phyloP scores from a whole-genome alignment of 768 basidiomycete genomes.

The Hydnomerulius pinastri region DNA sequence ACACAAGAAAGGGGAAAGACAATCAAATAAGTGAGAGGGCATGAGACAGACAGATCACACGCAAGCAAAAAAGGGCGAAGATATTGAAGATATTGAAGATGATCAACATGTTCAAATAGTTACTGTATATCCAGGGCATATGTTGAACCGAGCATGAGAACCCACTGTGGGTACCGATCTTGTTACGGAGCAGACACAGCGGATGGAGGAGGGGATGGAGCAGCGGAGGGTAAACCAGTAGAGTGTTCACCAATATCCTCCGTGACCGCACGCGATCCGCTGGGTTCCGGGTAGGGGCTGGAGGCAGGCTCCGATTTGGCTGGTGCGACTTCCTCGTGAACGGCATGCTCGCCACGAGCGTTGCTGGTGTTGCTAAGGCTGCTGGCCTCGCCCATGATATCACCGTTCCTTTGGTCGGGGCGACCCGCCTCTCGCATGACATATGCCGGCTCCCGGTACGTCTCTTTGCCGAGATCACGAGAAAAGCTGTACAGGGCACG shows the following conservation, averaged over 20 bases:
- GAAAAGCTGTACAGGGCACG: conserved; percentile 37
- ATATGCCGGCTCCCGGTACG: conserved; percentile 25
- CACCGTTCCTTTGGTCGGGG: conserved; percentile 21
- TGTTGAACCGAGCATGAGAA: conserved; percentile 4
- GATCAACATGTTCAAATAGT: conserved; percentile 36
- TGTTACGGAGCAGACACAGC: conserved; percentile 30
- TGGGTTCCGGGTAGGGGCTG: conserved; percentile 18
- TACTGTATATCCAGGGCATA: conserved; percentile 26
- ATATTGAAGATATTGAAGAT: conserved; percentile 31
- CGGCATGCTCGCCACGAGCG: conserved; percentile 13
- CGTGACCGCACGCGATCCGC: conserved; percentile 13
- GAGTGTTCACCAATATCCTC: conserved; percentile 24
- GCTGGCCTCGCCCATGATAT: conserved; percentile 18
- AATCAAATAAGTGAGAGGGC: conserved; percentile 8
- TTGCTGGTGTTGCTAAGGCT: no score
- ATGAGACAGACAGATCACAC: conserved; percentile 16
- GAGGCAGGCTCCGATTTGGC: conserved; percentile 17
- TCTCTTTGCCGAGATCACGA: conserved; percentile 29
- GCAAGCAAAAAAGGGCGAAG: conserved; percentile 2
- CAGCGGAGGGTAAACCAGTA: conserved; percentile 27
- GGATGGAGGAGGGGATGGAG: conserved; percentile 32
- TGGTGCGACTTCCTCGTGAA: conserved; percentile 7
- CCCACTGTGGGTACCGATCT: not conserved
- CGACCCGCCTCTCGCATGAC: conserved; percentile 24
- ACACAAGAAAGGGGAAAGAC: conserved; percentile 6